A percentile compares a stretch with the other conserved stretches of the same genome.
Conservation (phyloP, 169 alveolate species). For the Cryptosporidium parvum region DNA sequence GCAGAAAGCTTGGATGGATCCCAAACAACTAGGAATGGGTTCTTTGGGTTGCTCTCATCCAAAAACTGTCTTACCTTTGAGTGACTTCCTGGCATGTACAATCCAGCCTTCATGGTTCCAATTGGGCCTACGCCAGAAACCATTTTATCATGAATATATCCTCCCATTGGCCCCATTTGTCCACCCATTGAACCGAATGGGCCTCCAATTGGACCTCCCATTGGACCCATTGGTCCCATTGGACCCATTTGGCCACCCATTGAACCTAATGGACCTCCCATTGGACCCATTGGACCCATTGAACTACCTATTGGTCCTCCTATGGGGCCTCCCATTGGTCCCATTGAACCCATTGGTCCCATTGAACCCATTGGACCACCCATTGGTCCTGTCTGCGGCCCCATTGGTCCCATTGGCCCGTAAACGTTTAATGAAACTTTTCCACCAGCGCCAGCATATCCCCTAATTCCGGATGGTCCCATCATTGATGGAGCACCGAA, state of each 20-base stretch:
- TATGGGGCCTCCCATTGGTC: no score
- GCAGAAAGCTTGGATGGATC: conserved; percentile 71
- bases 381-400: not conserved
- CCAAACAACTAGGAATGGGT: conserved; percentile 71
- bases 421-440: not conserved
- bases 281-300: not conserved
- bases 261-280: conserved; percentile 3
- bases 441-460: conserved; percentile 12
- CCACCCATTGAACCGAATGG: conserved; percentile 25
- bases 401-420: conserved; percentile 8
- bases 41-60: conserved; percentile 71
- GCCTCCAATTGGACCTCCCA: conserved; percentile 53
- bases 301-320: no score
- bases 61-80: conserved; percentile 59
- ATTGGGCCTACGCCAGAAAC: conserved; percentile 67
- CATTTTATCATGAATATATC: not conserved
- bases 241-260: conserved; percentile 26
- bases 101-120: conserved; percentile 42
- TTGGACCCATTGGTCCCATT: conserved; percentile 37
- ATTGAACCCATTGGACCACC: not conserved
- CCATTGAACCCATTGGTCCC: no score
- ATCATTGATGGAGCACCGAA: not conserved
- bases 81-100: conserved; percentile 74
- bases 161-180: not conserved
- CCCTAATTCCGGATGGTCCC: not conserved